Conservation (phyloP, 257 asterid genomes). For the Leptodermis oblonga region DNA sequence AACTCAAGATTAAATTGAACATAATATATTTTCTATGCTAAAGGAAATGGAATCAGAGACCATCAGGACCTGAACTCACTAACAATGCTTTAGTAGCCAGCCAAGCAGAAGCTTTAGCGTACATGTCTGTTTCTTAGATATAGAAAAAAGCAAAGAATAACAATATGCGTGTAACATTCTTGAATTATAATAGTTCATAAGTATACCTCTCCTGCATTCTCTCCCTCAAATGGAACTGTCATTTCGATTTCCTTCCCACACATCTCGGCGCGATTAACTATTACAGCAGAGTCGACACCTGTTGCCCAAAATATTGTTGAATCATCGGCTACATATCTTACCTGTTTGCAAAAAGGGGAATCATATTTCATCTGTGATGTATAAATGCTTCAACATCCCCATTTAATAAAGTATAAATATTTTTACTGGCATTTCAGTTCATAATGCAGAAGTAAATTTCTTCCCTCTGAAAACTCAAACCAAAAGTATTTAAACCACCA, state of each 20-base stretch:
- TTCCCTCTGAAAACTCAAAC: neutral
- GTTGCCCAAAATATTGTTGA: constrained; percentile 96
- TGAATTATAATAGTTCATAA: neutral
- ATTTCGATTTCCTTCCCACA: constrained; percentile 84
- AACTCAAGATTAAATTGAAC: neutral
- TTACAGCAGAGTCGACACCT: constrained; percentile 51
- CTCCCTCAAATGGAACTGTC: constrained; percentile 91
- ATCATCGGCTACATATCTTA: constrained; percentile 77
- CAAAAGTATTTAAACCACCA: neutral
- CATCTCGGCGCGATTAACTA: constrained; percentile 64
- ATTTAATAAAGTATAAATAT: neutral
- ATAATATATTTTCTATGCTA: neutral
- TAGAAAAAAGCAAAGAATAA: neutral
- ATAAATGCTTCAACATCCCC: neutral
- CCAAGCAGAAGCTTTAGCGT: neutral
- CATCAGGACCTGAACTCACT: neutral
- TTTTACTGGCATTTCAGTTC: neutral
- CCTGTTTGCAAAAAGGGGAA: constrained; percentile 35
- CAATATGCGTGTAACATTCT: neutral
- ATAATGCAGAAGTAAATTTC: neutral
- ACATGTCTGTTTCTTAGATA: neutral
- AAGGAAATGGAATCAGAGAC: neutral
- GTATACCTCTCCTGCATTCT: constrained; percentile 74
- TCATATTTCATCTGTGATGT: neutral
- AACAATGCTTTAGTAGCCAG: neutral